Base-by-base conservation (phyloP, 2,329 filamentous ascomycete species). In the Colletotrichum tabaci region DNA sequence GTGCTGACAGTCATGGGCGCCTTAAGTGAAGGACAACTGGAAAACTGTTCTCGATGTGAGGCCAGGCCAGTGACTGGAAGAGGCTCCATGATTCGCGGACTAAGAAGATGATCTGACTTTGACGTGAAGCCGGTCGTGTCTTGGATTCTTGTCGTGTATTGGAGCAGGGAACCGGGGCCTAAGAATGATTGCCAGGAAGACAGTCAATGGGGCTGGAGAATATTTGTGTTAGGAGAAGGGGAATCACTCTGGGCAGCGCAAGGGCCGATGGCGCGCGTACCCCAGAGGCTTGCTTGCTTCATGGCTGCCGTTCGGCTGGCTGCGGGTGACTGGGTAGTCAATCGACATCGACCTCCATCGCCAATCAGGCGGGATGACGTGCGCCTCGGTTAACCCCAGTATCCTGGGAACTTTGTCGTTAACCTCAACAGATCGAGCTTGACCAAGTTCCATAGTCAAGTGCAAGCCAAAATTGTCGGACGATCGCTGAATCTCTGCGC, bases 311-410 rank as follows among this genome's bases (percentile, higher is more conserved):
- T 61, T 71, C 61, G 61, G 70, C 67, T 66, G 66, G 70, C 61
- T 70, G 66, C 53, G 65, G 61, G 68, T 68, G 65, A 68, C 65
- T 68, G n/a, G 16, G 6, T 47, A 66, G 70, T 66, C 53, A 61
- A 46, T 71, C 66, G 53, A 64, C 55, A 53, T 67, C 64, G 61
- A 71, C 70, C 21, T 46, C 49, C 61, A 61, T 67, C 60, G 70
- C 66, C 40, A 71, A 71, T 46, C 68, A 47, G 52, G 67, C 67
- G 67, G 67, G 61, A 72, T 72, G 70, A 72, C 70, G 70, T 72
- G 70, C 70, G 38, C 67, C 47, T 70, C 56, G 70, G 61, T 47
- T 71, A 71, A 72, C 70, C 70, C 70, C 57, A 57, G 70, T 42
- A 72, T 71, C 70, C 70, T 66, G 38, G 70, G 61, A 65, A 71